Evolutionary conservation across 208 protist genomes (phyloP).

Genomic region (Blechomonas ayalai): DNA sequence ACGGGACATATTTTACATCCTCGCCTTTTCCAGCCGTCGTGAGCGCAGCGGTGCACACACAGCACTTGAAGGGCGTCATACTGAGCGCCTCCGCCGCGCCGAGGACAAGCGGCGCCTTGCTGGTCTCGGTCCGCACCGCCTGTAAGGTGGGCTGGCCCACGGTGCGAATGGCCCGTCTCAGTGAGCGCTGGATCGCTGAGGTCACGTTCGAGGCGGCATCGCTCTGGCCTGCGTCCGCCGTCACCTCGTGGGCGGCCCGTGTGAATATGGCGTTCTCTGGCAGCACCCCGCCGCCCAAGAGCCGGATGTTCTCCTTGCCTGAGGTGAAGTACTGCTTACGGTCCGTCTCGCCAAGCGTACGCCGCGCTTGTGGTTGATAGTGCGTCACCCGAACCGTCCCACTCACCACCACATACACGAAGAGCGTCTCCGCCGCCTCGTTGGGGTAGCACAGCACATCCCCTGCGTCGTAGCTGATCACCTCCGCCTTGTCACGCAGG

Average conservation of each 20-base stretch:
- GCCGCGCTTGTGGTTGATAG: conserved; percentile 46
- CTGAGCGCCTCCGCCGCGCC: conserved; percentile 65
- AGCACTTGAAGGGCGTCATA: conserved; percentile 50
- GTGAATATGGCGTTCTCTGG: conserved; percentile 8
- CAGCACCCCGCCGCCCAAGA: conserved; percentile 39
- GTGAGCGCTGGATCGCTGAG: conserved; percentile 55
- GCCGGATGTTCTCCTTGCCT: conserved; percentile 45
- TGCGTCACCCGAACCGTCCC: conserved; percentile 51
- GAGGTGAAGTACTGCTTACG: conserved; percentile 71
- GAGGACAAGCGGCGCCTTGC: conserved; percentile 49
- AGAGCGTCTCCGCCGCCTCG: conserved; percentile 59
- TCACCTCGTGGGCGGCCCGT: conserved; percentile 3
- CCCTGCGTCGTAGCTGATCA: conserved; percentile 44
- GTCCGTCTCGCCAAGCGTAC: not conserved
- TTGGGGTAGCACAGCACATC: conserved; percentile 57
- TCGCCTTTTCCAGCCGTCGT: conserved; percentile 4
- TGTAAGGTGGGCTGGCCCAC: conserved; percentile 74
- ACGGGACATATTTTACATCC: conserved; percentile 10
- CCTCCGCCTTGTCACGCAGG: conserved; percentile 41
- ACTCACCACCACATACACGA: conserved; percentile 66
- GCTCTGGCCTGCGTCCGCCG: conserved; percentile 5
- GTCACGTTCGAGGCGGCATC: conserved; percentile 62
- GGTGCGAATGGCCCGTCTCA: conserved; percentile 53
- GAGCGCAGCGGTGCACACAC: conserved; percentile 38
- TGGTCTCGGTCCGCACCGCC: conserved; percentile 37